Conservation (phyloP, 2,329 filamentous ascomycete species). For the Cytospora chrysosperma region DNA sequence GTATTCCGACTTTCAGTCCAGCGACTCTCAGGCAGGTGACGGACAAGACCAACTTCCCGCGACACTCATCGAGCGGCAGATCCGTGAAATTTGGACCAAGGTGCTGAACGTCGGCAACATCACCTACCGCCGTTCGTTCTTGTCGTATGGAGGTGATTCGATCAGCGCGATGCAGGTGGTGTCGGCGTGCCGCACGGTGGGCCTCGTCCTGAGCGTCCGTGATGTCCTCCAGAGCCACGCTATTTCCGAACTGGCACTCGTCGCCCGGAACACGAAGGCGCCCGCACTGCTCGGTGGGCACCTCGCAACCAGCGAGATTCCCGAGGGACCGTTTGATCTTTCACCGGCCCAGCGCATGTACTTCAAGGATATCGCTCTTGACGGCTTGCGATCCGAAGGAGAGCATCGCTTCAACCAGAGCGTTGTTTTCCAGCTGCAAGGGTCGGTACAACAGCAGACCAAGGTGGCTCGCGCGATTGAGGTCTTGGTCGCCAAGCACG, state of each 20-base stretch:
- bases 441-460: slow-evolving; percentile 31
- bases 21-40: slow-evolving; percentile 1
- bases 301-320: slow-evolving; percentile 23
- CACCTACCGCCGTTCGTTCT: slow-evolving; percentile 48
- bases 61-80: neutral
- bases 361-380: too few relatives aligned
- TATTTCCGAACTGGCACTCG: slow-evolving; percentile 19
- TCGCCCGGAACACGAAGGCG: neutral
- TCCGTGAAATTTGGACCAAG: neutral
- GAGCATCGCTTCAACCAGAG: slow-evolving; percentile 45
- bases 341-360: slow-evolving; percentile 46
- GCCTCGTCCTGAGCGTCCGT: slow-evolving; percentile 40
- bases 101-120: slow-evolving; percentile 26
- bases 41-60: too few relatives aligned
- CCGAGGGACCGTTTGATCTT: slow-evolving; percentile 36
- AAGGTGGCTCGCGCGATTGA: slow-evolving; percentile 25
- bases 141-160: slow-evolving; percentile 50
- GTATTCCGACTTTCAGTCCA: slow-evolving; percentile 1
- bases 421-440: slow-evolving; percentile 37
- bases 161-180: slow-evolving; percentile 48
- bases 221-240: slow-evolving; percentile 39
- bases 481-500: slow-evolving; percentile 31
- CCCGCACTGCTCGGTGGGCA: too few relatives aligned
- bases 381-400: too few relatives aligned
- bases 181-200: slow-evolving; percentile 38